Conservation (phyloP, 2,329 filamentous ascomycete species). For the Fusarium sp. region DNA sequence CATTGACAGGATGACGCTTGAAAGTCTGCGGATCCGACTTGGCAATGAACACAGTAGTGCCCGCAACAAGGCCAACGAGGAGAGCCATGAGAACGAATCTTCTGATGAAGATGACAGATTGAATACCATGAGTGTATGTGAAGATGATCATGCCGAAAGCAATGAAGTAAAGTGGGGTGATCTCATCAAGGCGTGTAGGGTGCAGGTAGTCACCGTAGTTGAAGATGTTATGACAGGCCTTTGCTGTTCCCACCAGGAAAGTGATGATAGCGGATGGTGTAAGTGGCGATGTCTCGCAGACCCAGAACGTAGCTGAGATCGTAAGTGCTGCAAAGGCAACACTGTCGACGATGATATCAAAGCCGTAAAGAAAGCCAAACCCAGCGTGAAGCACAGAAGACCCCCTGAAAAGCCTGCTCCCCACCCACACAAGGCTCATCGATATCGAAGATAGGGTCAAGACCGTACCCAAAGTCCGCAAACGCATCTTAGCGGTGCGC, state of each 20-base stretch:
- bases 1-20: slow-evolving; percentile 56
- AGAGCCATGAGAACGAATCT: slow-evolving; percentile 52
- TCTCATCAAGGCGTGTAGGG: slow-evolving; percentile 45
- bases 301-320: slow-evolving; percentile 55
- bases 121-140: slow-evolving; percentile 53
- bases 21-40: slow-evolving; percentile 44
- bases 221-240: slow-evolving; percentile 48
- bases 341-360: slow-evolving; percentile 59
- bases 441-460: slow-evolving; percentile 52
- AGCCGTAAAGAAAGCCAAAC: slow-evolving; percentile 56
- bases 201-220: slow-evolving; percentile 57
- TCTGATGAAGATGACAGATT: slow-evolving; percentile 53
- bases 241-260: slow-evolving; percentile 52
- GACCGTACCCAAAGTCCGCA: slow-evolving; percentile 56
- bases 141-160: slow-evolving; percentile 54
- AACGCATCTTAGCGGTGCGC: slow-evolving; percentile 55
- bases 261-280: slow-evolving; percentile 54
- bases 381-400: slow-evolving; percentile 38
- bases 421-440: slow-evolving; percentile 49
- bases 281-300: slow-evolving; percentile 56
- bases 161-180: slow-evolving; percentile 51
- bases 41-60: slow-evolving; percentile 49
- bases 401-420: slow-evolving; percentile 42
- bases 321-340: slow-evolving; percentile 54
- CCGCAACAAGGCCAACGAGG: slow-evolving; percentile 49